Base-by-base conservation (phyloP, 805 yeast species). In the Saccharomycopsis synnaedendra region DNA sequence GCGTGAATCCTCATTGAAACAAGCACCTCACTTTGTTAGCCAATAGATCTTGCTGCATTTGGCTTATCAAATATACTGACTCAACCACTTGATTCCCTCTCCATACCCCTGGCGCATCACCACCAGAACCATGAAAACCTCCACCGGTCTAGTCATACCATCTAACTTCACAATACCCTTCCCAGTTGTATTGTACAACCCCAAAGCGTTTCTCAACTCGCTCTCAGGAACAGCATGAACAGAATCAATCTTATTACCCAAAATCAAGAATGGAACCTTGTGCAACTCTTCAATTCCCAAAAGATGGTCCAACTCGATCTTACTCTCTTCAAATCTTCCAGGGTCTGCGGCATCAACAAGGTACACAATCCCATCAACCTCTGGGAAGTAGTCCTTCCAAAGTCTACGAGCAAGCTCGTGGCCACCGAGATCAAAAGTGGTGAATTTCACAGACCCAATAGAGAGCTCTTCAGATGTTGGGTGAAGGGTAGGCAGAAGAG, bases 311-410 rank as follows among this genome's bases (percentile, higher is more conserved):
- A 93, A 76, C 71, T 93, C 98, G 41, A 88, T 87, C 68, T 85
- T 84, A 53, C 96, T 84, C 72, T 93, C 99, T 57, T 85, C 84
- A 59, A 93, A 85, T 68, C 99, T 83, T 64, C 82, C 95, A 37
- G 93, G 82, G 64, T 93, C 98, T 48, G 97, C 97, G 48, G 95
- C 94, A 65, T 93, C 99, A 33, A 93, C 97, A 51, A 93, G 72
- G 66, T 85, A 93, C 33, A 93, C 97, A 57, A 93, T 93, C 48
- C 97, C 98, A 66, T 88, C 85, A 44, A 93, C 99, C 70, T 93
- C 99, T 51, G 99, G 99, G 82, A 93, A 93, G 67, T 93, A 93
- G 66, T 93, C 97, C 64, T 89, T 89, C 99, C 99, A 93, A 63
- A 93, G 80, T 70, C 98, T 87, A 71, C 99, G 89, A 44, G 99